These are phyloP conservation scores for Luzula sylvatica DNA, from an alignment of 176 grass and related monocot species.

Conservation along the genomic window DNA sequence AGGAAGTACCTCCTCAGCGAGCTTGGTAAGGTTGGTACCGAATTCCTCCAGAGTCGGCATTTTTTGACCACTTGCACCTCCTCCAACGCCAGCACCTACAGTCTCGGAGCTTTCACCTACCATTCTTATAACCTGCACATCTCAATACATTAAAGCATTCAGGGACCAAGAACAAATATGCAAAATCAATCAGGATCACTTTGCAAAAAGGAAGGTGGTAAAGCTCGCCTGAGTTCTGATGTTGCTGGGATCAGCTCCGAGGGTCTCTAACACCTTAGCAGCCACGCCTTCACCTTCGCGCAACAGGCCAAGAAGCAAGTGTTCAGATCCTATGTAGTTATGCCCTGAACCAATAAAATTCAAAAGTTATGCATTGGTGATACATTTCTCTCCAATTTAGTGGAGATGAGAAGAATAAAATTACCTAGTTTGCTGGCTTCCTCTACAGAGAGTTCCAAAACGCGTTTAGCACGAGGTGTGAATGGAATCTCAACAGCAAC, in stretches of 20 bases:
- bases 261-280: conserved; percentile 24
- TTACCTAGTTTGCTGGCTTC: conserved; percentile 86
- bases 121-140: conserved; percentile 74
- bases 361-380: background rate
- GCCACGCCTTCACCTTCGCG: conserved; percentile 25
- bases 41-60: conserved; percentile 97
- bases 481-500: conserved; percentile 98
- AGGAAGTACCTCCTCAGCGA: conserved; percentile 79
- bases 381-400: background rate
- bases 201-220: no score
- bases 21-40: conserved; percentile 88
- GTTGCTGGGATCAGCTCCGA: conserved; percentile 27
- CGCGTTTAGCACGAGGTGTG: conserved; percentile 90
- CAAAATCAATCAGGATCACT: background rate
- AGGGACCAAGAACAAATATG: conserved; percentile 16
- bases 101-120: conserved; percentile 89
- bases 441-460: conserved; percentile 82
- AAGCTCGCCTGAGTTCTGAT: conserved; percentile 27
- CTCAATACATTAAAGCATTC: conserved; percentile 15
- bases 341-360: conserved; percentile 35
- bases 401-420: background rate
- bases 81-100: conserved; percentile 86
- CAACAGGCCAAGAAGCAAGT: conserved; percentile 28
- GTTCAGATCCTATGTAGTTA: conserved; percentile 26
- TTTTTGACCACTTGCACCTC: conserved; percentile 77